A percentile compares a stretch with the other conserved stretches of the same genome.
These are phyloP conservation scores for Capsella rubella DNA, from an alignment of 441 rosid genomes.

Conservation along the genomic window DNA sequence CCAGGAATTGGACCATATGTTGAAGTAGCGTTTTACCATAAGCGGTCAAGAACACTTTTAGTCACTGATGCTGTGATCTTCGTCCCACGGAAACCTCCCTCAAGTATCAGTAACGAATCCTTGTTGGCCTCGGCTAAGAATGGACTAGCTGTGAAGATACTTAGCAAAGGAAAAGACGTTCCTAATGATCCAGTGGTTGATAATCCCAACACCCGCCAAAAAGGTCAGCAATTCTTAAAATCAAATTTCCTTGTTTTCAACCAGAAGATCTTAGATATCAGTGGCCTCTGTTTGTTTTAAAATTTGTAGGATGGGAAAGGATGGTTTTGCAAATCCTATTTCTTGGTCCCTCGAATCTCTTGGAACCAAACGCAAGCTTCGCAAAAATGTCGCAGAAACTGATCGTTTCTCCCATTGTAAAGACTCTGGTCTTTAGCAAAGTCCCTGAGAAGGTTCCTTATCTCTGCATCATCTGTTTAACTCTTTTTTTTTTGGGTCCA, in stretches of 20 bases:
- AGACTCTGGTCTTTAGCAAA: conserved; percentile 92
- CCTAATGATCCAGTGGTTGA: conserved; percentile 85
- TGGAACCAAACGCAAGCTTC: conserved; percentile 94
- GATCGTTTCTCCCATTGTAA: conserved; percentile 94
- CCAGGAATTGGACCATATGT: conserved; percentile 96
- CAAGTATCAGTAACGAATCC: conserved; percentile 79
- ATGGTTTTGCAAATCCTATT: conserved; percentile 95
- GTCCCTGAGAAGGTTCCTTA: conserved; percentile 88
- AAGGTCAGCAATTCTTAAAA: conserved; percentile 58
- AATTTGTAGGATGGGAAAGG: conserved; percentile 93
- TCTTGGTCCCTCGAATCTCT: conserved; percentile 91
- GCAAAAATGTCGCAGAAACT: conserved; percentile 93
- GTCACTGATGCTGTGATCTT: conserved; percentile 95
- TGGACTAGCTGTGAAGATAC: conserved; percentile 91
- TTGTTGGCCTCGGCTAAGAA: conserved; percentile 92
- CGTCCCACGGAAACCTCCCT: conserved; percentile 81
- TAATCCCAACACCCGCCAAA: conserved; percentile 71
- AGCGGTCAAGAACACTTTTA: conserved; percentile 78
- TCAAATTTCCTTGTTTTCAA: conserved; percentile 22
- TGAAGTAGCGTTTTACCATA: conserved; percentile 95
- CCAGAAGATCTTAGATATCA: neutral
- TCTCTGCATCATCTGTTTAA: neutral
- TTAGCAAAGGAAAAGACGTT: conserved; percentile 91
- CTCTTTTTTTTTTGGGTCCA: neutral
- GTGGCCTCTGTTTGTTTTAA: conserved; percentile 7